These are phyloP conservation scores for Dendryphion nanum DNA, from an alignment of 2,329 filamentous ascomycete species.

Conservation along the genomic window DNA sequence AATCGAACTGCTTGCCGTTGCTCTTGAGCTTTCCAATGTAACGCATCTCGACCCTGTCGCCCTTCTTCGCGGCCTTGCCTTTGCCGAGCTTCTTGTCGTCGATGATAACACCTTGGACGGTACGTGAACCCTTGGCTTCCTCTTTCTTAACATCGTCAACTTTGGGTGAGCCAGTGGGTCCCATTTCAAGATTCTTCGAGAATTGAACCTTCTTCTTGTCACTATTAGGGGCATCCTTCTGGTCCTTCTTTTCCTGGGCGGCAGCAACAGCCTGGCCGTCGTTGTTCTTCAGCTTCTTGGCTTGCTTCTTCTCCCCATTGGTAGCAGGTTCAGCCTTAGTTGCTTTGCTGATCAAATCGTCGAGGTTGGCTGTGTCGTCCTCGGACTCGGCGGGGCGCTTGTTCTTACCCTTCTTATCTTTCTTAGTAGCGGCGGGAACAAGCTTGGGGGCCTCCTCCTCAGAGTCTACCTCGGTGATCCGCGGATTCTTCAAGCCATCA, in stretches of 20 bases:
- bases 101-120: conserved; percentile 83
- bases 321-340: conserved; percentile 51
- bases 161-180: conserved; percentile 66
- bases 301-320: conserved; percentile 83
- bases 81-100: conserved; percentile 93
- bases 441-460: conserved; percentile 69
- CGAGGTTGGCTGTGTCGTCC: conserved; percentile 62
- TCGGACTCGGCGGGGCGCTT: conserved; percentile 82
- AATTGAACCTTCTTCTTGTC: conserved; percentile 94
- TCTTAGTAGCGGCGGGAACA: conserved; percentile 31
- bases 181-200: conserved; percentile 97
- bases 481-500: conserved; percentile 69
- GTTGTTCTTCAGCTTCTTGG: conserved; percentile 99
- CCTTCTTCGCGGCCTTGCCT: conserved; percentile 83
- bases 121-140: conserved; percentile 58
- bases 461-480: conserved; percentile 78
- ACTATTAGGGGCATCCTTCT: conserved; percentile 49
- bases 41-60: conserved; percentile 87
- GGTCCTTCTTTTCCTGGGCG: conserved; percentile 53
- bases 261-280: conserved; percentile 74
- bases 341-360: conserved; percentile 80
- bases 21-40: conserved; percentile 89
- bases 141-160: conserved; percentile 40
- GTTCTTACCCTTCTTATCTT: conserved; percentile 75
- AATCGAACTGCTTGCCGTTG: conserved; percentile 92